Percentiles rank a stretch among this genome's conserved stretches.
These are phyloP conservation scores for Stellera chamaejasme DNA, from an alignment of 345 rosid species.

Conservation along the genomic window DNA sequence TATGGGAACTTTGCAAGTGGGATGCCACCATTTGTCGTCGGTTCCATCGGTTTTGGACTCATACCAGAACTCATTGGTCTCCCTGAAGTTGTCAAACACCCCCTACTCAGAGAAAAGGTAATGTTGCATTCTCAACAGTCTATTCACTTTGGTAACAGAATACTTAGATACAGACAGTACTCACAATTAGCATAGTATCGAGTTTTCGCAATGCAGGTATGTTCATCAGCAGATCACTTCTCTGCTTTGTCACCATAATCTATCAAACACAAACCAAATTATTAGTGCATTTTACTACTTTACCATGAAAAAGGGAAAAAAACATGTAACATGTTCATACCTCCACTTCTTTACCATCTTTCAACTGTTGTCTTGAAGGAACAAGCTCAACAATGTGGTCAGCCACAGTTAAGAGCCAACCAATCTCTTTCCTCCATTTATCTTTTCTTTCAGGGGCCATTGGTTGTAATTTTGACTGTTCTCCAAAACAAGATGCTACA, in stretches of 20 bases:
- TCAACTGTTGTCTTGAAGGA: conserved; percentile 66
- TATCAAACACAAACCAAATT: conserved; percentile 14
- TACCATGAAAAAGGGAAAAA: no score
- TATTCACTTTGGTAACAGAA: neutral
- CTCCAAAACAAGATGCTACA: conserved; percentile 77
- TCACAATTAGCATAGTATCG: conserved; percentile 78
- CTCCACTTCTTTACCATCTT: conserved; percentile 74
- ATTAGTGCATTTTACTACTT: no score
- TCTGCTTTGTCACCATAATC: conserved; percentile 87
- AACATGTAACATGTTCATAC: conserved; percentile 14
- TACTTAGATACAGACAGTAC: conserved; percentile 13
- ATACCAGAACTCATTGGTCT: conserved; percentile 80
- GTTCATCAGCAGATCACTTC: conserved; percentile 78
- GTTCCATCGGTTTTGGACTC: conserved; percentile 44
- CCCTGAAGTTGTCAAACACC: conserved; percentile 53
- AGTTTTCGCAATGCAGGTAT: conserved; percentile 87
- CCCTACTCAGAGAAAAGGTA: conserved; percentile 35
- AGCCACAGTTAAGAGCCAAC: conserved; percentile 77
- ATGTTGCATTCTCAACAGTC: neutral
- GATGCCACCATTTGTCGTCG: conserved; percentile 94
- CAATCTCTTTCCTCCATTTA: conserved; percentile 83
- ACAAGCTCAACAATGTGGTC: conserved; percentile 82
- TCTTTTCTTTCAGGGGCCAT: conserved; percentile 68
- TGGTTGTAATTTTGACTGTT: conserved; percentile 63
- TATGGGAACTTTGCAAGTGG: conserved; percentile 66